These are phyloP conservation scores for Blastobotrys niveus DNA, from an alignment of 1,139 yeast species.

Conservation along the genomic window DNA sequence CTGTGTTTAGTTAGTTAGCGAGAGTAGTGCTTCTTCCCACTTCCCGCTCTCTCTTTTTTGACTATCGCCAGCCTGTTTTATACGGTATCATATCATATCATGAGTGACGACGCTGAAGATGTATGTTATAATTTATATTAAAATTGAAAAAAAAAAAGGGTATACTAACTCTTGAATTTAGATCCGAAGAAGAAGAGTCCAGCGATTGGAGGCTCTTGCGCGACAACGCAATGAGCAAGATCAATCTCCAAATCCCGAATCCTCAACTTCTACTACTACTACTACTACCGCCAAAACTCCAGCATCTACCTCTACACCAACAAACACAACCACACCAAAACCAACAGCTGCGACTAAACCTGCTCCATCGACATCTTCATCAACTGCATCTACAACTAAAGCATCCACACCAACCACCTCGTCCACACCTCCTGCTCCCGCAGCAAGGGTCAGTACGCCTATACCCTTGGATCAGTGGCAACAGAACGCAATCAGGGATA, in stretches of 20 bases:
- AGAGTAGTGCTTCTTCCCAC: too few species aligned
- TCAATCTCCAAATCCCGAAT: not conserved
- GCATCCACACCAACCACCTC: too few species aligned
- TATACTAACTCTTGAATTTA: conserved; percentile 16
- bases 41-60: too few species aligned
- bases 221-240: not conserved
- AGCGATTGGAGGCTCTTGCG: conserved; percentile 21
- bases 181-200: conserved; percentile 31
- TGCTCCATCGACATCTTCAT: not conserved
- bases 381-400: not conserved
- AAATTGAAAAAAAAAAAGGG: not conserved
- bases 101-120: conserved; percentile 22
- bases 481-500: conserved; percentile 20
- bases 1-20: too few species aligned
- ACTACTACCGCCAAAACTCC: not conserved
- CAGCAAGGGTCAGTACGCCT: not conserved
- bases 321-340: conserved; percentile 1
- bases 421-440: not conserved
- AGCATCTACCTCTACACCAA: not conserved
- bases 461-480: conserved; percentile 22
- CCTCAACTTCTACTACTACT: not conserved
- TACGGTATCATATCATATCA: too few species aligned
- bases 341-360: conserved; percentile 4
- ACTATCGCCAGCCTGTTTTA: too few species aligned
- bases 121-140: conserved; percentile 19